Conservation (phyloP, 495 filamentous ascomycete genomes). For the Oidiodendron maius region DNA sequence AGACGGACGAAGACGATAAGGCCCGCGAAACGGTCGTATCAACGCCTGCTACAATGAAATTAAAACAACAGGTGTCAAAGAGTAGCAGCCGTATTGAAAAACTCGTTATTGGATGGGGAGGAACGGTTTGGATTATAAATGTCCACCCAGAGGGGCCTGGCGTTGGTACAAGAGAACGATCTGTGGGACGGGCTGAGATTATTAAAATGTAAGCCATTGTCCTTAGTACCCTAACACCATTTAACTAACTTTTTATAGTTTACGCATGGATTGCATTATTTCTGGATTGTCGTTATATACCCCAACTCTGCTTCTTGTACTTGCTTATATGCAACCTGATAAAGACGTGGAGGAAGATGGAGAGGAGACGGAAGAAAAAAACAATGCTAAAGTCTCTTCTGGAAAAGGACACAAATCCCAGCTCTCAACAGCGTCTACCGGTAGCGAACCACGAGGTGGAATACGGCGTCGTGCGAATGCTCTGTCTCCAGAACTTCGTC, state of each 20-base stretch:
- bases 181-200: slow-evolving; percentile 77
- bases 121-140: slow-evolving; percentile 91
- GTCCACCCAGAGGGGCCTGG: slow-evolving; percentile 71
- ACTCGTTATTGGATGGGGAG: slow-evolving; percentile 89
- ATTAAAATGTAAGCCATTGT: slow-evolving; percentile 85
- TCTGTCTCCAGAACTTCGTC: slow-evolving; percentile 76
- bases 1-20: slow-evolving; percentile 51
- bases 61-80: slow-evolving; percentile 37
- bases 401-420: slow-evolving; percentile 25
- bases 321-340: slow-evolving; percentile 76
- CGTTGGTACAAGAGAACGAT: slow-evolving; percentile 64
- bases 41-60: slow-evolving; percentile 40
- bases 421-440: slow-evolving; percentile 33
- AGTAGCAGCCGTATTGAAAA: slow-evolving; percentile 58
- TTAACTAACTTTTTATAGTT: slow-evolving; percentile 47
- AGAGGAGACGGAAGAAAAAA: background rate
- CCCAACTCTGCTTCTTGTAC: slow-evolving; percentile 79
- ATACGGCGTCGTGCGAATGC: slow-evolving; percentile 66
- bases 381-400: background rate
- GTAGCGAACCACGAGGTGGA: slow-evolving; percentile 50
- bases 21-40: slow-evolving; percentile 32
- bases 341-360: slow-evolving; percentile 28
- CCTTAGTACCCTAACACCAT: too few relatives aligned
- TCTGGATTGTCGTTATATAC: slow-evolving; percentile 97
- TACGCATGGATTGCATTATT: slow-evolving; percentile 93